Conservation (phyloP, 2,329 filamentous ascomycete species). For the Metarhizium album region DNA sequence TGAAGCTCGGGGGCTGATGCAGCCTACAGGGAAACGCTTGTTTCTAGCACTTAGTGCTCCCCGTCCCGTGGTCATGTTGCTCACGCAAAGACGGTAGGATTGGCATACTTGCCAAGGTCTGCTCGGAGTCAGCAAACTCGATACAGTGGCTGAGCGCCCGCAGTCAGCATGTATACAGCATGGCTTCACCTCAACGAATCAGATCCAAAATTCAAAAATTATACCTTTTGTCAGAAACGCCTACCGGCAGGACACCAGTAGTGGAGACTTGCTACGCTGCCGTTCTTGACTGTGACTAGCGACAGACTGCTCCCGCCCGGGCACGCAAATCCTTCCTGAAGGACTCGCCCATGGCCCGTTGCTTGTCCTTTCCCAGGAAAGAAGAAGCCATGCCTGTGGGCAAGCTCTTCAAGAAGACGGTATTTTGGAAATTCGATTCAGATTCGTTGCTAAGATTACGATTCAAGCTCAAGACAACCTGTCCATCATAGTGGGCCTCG, state of each 20-base stretch:
- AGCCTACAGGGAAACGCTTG: too few species aligned
- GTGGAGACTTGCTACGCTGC: too few species aligned
- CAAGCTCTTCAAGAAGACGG: slow-evolving; percentile 68
- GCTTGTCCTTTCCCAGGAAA: slow-evolving; percentile 66
- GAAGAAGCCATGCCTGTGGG: slow-evolving; percentile 60
- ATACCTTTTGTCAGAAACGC: too few species aligned
- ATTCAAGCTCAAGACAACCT: slow-evolving; percentile 59
- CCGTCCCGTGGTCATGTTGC: slow-evolving; percentile 79
- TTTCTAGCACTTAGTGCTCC: slow-evolving; percentile 50
- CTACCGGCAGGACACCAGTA: too few species aligned
- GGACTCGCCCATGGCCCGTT: too few species aligned
- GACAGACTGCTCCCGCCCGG: too few species aligned
- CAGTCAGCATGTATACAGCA: too few species aligned
- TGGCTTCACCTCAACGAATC: too few species aligned
- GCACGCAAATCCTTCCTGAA: too few species aligned
- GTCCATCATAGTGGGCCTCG: slow-evolving; percentile 56
- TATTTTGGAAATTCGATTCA: slow-evolving; percentile 76
- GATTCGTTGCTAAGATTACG: slow-evolving; percentile 33
- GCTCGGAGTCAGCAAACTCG: slow-evolving; percentile 72
- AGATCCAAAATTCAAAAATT: too few species aligned
- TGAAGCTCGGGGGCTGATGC: slow-evolving; percentile 60
- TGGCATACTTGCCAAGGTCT: slow-evolving; percentile 47
- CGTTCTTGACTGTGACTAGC: too few species aligned
- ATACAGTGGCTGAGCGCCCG: slow-evolving; percentile 90
- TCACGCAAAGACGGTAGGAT: slow-evolving; percentile 60